phyloP scores from a whole-genome alignment of 2,329 filamentous ascomycete species.

The Aquanectria penicillioides region DNA sequence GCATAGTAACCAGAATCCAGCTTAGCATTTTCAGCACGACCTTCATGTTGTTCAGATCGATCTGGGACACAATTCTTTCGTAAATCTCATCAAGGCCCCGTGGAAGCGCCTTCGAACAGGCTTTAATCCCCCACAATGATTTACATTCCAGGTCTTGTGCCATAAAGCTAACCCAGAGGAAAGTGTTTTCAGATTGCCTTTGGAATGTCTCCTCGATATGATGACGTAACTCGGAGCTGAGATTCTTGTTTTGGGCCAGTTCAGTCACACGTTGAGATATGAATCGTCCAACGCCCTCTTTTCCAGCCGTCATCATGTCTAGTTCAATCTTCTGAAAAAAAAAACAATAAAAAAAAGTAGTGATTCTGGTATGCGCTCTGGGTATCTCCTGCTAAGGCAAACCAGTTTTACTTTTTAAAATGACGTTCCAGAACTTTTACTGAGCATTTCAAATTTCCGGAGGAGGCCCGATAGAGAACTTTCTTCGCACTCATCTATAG shows the following conservation, averaged over 20 bases:
- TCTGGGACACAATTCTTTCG: neutral
- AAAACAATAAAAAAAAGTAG: too few species aligned
- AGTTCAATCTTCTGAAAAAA: neutral
- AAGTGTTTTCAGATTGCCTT: slow-evolving; percentile 10
- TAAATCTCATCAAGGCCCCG: slow-evolving; percentile 19
- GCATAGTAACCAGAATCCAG: slow-evolving; percentile 9
- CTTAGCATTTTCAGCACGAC: neutral
- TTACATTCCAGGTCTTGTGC: slow-evolving; percentile 17
- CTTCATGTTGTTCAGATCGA: neutral
- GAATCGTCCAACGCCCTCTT: neutral
- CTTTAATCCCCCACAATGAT: slow-evolving; percentile 1
- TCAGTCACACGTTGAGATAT: neutral
- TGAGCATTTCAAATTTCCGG: neutral
- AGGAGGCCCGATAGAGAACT: neutral
- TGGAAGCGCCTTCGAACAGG: slow-evolving; percentile 2
- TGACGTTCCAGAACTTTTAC: neutral
- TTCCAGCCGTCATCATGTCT: neutral
- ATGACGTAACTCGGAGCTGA: neutral
- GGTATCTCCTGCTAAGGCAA: slow-evolving; percentile 6
- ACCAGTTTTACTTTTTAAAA: neutral
- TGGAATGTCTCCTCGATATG: neutral
- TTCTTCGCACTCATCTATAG: slow-evolving; percentile 24
- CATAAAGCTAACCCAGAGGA: slow-evolving; percentile 31
- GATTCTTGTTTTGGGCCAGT: neutral
- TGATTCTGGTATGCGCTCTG: neutral